Conservation (phyloP, 352 stramenopile species). For the Globisporangium takayamanum region DNA sequence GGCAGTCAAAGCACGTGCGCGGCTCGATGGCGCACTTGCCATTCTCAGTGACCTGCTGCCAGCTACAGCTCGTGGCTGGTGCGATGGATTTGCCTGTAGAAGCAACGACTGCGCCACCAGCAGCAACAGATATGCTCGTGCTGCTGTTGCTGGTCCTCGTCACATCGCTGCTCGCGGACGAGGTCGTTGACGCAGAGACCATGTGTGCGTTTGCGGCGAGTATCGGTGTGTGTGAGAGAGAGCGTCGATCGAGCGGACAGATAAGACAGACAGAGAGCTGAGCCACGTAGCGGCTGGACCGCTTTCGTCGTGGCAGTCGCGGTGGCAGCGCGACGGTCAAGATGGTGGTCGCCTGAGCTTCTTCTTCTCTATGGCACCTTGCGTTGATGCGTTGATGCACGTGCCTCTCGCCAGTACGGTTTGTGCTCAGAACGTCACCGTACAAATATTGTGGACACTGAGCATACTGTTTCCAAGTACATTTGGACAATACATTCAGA, state of each 20-base stretch:
- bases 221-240: background rate
- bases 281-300: too few species aligned
- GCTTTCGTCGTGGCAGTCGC: too few species aligned
- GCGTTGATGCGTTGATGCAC: background rate
- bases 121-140: background rate
- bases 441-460: too few species aligned
- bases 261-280: too few species aligned
- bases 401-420: constrained; percentile 1
- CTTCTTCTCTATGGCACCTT: too few species aligned
- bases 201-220: background rate
- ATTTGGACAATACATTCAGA: too few species aligned
- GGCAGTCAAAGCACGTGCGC: constrained; percentile 53
- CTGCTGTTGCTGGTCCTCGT: background rate
- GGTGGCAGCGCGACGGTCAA: too few species aligned
- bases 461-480: too few species aligned
- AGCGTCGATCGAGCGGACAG: background rate
- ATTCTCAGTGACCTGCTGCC: constrained; percentile 24
- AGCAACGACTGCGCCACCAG: background rate
- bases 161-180: background rate
- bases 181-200: background rate
- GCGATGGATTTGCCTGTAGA: background rate
- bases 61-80: constrained; percentile 35
- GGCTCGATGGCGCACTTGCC: constrained; percentile 33
- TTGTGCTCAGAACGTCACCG: background rate
- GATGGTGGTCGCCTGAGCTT: too few species aligned